These are phyloP conservation scores for Diaporthe longicolla DNA, from an alignment of 2,329 filamentous ascomycete species.

Conservation along the genomic window DNA sequence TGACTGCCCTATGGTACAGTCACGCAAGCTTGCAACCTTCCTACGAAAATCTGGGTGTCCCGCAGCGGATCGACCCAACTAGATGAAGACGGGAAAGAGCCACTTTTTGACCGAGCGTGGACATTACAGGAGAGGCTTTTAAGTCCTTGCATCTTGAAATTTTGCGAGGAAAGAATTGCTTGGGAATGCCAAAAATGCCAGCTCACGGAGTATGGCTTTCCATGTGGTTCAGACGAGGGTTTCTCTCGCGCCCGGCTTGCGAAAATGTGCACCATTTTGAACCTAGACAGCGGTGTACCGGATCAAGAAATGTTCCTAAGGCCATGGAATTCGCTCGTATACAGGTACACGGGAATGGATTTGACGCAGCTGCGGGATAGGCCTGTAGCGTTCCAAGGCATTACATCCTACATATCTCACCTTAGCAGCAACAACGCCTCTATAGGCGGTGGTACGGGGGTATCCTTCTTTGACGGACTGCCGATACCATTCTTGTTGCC, in stretches of 20 bases:
- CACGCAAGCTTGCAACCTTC: too few relatives aligned
- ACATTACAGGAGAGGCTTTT: neutral
- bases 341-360: neutral
- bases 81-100: too few relatives aligned
- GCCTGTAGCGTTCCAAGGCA: neutral
- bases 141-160: neutral
- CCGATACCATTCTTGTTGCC: neutral
- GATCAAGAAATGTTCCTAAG: neutral
- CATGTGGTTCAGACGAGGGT: too few relatives aligned
- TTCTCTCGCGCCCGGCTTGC: neutral
- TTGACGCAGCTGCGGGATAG: neutral
- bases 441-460: neutral
- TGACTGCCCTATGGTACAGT: too few relatives aligned
- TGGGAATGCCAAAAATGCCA: neutral
- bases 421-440: neutral
- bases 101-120: too few relatives aligned
- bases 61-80: too few relatives aligned
- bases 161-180: neutral
- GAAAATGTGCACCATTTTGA: neutral
- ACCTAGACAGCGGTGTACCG: neutral
- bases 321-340: neutral
- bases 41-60: too few relatives aligned
- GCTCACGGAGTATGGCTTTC: neutral
- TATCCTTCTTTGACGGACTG: neutral
- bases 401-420: neutral